Evolutionary conservation across 768 basidiomycete species (phyloP), one percentile per base, ranked within the genome.

Genomic region (Neoboletus subvelutipes): DNA sequence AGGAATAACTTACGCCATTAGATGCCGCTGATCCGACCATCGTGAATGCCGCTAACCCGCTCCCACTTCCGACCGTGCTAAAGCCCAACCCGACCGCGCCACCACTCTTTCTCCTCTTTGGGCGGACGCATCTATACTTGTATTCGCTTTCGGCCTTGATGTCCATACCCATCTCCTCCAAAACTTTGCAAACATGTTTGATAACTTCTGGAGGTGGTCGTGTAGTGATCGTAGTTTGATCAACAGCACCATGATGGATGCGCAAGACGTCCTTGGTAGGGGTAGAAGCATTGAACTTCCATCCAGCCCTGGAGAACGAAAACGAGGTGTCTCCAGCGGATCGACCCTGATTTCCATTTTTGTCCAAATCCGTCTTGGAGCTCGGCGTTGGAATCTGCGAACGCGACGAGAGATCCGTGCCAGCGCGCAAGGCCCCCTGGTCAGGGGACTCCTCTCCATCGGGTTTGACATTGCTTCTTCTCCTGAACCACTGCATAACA

Each of bases 401-500:
- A 17, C 67, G 66, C 8, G 66, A 73, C 5, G 70, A 61, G 15
- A 66, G 46, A 20, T 68, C 62, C 20, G 65, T 59, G 41, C 67
- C 68, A 29, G 64, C 56, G 0, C 63, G 71, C 7, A 57, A 2
- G 1, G 53, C 13, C 4, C 54, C 59, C 8, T 58, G 24, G 17
- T 57, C 62, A 3, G 65, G 37, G 24, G 60, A 60, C 29, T 56
- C 65, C 26, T 67, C 74, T 49, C 56, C 63, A 40, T 66, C 72
- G 54, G 62, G 69, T 65, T 69, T 72, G 52, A 48, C 70, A 3
- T 83, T 87, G 66, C 85, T 87, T 73, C 81, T 83, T 54, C 81
- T 82, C 72, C 90, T 80, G 83, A 99, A 98, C 97, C 97, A 99
- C 62, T 94, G 88, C 96, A 98, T 98, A 52, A 99, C 97, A 68